Evolutionary conservation across 257 asterid genomes (phyloP), one percentile per base, ranked within the genome.

Genomic region (Leptodermis oblonga): DNA sequence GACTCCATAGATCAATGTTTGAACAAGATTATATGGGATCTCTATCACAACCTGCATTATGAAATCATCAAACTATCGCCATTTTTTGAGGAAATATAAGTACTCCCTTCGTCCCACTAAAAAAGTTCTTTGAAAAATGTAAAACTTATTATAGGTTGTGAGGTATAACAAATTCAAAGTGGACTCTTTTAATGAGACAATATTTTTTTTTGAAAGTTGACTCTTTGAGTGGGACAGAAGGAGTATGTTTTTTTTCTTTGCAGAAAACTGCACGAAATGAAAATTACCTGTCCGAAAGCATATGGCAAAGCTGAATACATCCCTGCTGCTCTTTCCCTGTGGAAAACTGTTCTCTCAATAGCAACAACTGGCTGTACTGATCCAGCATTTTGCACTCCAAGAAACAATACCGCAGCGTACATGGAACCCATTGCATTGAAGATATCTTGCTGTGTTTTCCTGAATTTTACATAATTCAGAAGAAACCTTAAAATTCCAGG

Each of bases 351-450:
- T 45, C 98, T 85, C 67, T 92, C 98, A 4, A 88, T 78, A 26
- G 80, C 90, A 54, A 92, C 86, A 42, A 90, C 95, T 0, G 98
- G 96, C 71, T 90, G 95, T 43, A 88, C 94, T 18, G 98, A 82
- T 0, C 96, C 77, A 8, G 94, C 88, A 36, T 92, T 92, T 41
- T 95, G 87, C 78, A 92, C 83, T 25, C 98, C 98, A 1, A 92
- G 78, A 66, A 90, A 92, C 39, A 92, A 68, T 58, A 90, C 95
- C 7, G 98, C 97, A 26, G 96, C 90, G 55, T 92, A 92, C 97
- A 92, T 88, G 69, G 98, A 92, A 11, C 98, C 98, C 98, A 92
- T 92, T 23, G 98, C 95, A 45, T 92, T 92, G 70, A 82, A 85
- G 64, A 92, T 82, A 69, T 92, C 98, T 83, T 92, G 98, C 72